A percentile compares a stretch with the other conserved stretches of the same genome.
These are phyloP conservation scores for Grammothele lineata DNA, from an alignment of 768 basidiomycete species.

Conservation along the genomic window DNA sequence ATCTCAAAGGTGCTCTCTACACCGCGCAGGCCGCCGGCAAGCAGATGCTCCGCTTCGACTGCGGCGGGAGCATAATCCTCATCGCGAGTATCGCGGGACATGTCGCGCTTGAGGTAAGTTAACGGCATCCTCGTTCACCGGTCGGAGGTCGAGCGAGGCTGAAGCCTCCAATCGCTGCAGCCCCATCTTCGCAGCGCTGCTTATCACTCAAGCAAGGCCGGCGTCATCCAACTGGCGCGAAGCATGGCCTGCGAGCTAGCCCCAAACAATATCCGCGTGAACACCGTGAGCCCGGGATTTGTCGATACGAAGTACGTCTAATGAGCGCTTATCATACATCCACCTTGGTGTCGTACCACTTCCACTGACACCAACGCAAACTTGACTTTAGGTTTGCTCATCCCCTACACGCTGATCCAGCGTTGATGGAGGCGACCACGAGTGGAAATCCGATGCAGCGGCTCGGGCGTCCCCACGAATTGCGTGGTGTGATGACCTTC, in stretches of 20 bases:
- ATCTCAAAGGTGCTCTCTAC: slow-evolving; percentile 40
- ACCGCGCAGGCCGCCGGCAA: slow-evolving; percentile 32
- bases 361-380: background rate
- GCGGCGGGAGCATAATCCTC: slow-evolving; percentile 35
- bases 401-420: slow-evolving; percentile 59
- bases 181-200: slow-evolving; percentile 48
- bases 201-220: slow-evolving; percentile 71
- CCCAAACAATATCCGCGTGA: slow-evolving; percentile 57
- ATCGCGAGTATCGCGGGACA: slow-evolving; percentile 39
- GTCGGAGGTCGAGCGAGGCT: background rate
- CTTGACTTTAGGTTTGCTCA: slow-evolving; percentile 31
- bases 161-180: slow-evolving; percentile 31
- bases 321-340: background rate
- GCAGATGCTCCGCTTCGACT: slow-evolving; percentile 30
- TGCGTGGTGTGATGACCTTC: slow-evolving; percentile 65
- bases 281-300: slow-evolving; percentile 68
- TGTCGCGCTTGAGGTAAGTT: slow-evolving; percentile 57
- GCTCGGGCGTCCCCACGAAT: slow-evolving; percentile 61
- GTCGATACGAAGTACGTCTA: slow-evolving; percentile 54
- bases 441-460: slow-evolving; percentile 53
- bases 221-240: slow-evolving; percentile 69
- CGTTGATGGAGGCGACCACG: slow-evolving; percentile 57
- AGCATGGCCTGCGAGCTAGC: slow-evolving; percentile 79
- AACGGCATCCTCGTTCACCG: background rate
- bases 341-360: background rate